A percentile compares a stretch with the other conserved stretches of the same genome.
phyloP scores from a whole-genome alignment of 2,329 filamentous ascomycete species.

The Penicillium palitans region DNA sequence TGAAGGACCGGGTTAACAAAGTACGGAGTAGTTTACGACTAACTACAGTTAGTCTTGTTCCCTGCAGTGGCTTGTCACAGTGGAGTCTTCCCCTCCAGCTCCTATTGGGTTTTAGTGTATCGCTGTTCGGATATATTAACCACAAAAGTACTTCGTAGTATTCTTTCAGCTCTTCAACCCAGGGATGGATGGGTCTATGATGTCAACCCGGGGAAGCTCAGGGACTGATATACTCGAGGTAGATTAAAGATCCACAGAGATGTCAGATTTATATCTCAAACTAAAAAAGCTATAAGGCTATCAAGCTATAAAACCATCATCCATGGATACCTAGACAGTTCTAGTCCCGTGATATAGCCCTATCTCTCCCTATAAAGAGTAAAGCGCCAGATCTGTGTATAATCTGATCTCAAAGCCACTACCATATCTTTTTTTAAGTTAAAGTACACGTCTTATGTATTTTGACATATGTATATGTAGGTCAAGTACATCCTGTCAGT shows the following conservation, averaged over 20 bases:
- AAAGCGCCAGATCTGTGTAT: neutral
- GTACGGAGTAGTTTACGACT: neutral
- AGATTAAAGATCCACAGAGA: neutral
- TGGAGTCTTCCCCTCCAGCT: neutral
- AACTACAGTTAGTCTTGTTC: neutral
- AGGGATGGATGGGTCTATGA: slow-evolving; percentile 4
- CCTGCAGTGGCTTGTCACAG: slow-evolving; percentile 11
- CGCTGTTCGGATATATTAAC: neutral
- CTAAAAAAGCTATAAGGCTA: neutral
- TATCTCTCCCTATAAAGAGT: neutral
- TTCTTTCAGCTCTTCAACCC: neutral
- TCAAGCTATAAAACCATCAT: no score
- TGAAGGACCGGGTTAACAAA: neutral
- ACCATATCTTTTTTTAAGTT: neutral
- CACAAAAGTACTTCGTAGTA: no score
- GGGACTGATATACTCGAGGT: neutral
- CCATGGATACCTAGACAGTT: neutral
- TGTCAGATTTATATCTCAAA: neutral
- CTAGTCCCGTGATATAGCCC: neutral
- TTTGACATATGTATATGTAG: neutral
- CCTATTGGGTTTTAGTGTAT: neutral
- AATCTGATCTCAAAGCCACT: neutral
- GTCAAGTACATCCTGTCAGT: neutral
- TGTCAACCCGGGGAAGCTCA: slow-evolving; percentile 7
- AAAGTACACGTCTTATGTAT: neutral